Conservation (phyloP, 2,329 filamentous ascomycete species). For the Calonectria pseudoreteaudii region DNA sequence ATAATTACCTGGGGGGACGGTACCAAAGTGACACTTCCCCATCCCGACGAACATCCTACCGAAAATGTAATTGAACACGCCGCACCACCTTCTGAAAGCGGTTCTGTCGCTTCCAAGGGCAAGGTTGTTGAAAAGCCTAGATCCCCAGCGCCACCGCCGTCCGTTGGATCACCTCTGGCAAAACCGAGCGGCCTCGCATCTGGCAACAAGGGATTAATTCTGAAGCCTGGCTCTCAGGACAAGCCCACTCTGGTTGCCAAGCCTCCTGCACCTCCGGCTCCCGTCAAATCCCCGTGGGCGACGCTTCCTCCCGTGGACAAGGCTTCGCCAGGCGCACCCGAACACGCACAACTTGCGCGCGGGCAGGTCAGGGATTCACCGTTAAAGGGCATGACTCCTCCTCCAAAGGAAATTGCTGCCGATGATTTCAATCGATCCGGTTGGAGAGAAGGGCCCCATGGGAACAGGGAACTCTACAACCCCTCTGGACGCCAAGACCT, state of each 20-base stretch:
- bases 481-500: constrained; percentile 96
- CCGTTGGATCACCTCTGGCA: constrained; percentile 53
- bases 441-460: constrained; percentile 78
- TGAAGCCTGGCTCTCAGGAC: constrained; percentile 73
- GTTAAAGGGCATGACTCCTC: constrained; percentile 65
- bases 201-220: constrained; percentile 68
- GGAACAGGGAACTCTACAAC: constrained; percentile 86
- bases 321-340: constrained; percentile 73
- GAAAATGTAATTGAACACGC: neutral
- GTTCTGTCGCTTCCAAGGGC: constrained; percentile 34
- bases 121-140: constrained; percentile 56
- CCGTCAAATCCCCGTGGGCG: constrained; percentile 93
- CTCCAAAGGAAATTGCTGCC: constrained; percentile 84
- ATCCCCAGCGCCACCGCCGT: constrained; percentile 54
- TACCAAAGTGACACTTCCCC: constrained; percentile 81
- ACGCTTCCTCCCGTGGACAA: constrained; percentile 86
- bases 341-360: constrained; percentile 60
- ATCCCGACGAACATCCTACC: constrained; percentile 63
- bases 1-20: constrained; percentile 90
- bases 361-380: constrained; percentile 67
- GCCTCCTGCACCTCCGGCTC: constrained; percentile 73
- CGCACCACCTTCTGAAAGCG: constrained; percentile 43
- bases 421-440: constrained; percentile 91
- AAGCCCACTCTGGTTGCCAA: constrained; percentile 81
- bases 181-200: constrained; percentile 62